Percentiles rank a stretch among this genome's conserved stretches.
These are phyloP conservation scores for Endothia cerciana DNA, from an alignment of 2,329 filamentous ascomycete genomes.

Conservation along the genomic window DNA sequence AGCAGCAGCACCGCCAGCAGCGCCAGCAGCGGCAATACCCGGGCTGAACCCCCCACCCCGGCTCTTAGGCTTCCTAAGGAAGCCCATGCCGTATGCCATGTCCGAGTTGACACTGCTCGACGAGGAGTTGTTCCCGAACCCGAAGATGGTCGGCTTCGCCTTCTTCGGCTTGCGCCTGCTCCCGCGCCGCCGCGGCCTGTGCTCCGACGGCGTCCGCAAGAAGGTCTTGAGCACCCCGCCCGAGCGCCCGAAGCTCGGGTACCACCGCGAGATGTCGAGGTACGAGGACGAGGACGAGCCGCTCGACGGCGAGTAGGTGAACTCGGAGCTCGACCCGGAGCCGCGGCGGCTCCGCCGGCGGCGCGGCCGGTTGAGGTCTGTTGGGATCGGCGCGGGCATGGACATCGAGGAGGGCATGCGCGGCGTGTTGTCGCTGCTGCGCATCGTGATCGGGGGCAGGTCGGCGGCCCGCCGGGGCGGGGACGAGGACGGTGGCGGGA, in stretches of 20 bases:
- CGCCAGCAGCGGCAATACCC: conserved; percentile 26
- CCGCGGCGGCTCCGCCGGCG: conserved; percentile 20
- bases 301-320: conserved; percentile 51
- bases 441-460: conserved; percentile 20
- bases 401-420: background rate
- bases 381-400: conserved; percentile 10
- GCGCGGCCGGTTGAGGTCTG: conserved; percentile 17
- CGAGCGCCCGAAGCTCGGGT: conserved; percentile 49
- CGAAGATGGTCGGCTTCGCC: conserved; percentile 53
- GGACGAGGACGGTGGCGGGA: conserved; percentile 17
- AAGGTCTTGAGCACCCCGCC: conserved; percentile 65
- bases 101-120: conserved; percentile 58
- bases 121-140: conserved; percentile 66
- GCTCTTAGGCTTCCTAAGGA: conserved; percentile 48
- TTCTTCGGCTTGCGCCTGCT: conserved; percentile 45
- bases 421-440: conserved; percentile 22
- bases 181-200: conserved; percentile 46
- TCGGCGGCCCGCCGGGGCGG: conserved; percentile 16
- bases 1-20: background rate
- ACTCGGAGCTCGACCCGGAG: conserved; percentile 40
- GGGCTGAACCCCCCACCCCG: conserved; percentile 37
- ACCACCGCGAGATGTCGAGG: conserved; percentile 66
- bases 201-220: conserved; percentile 64
- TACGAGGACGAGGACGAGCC: conserved; percentile 54
- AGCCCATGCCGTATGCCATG: conserved; percentile 68